Percentiles rank a stretch among this genome's conserved stretches.
These are phyloP conservation scores for Pseudisothecium myosuroides DNA, from an alignment of 225 moss, liverwort and hornwort species.

Conservation along the genomic window DNA sequence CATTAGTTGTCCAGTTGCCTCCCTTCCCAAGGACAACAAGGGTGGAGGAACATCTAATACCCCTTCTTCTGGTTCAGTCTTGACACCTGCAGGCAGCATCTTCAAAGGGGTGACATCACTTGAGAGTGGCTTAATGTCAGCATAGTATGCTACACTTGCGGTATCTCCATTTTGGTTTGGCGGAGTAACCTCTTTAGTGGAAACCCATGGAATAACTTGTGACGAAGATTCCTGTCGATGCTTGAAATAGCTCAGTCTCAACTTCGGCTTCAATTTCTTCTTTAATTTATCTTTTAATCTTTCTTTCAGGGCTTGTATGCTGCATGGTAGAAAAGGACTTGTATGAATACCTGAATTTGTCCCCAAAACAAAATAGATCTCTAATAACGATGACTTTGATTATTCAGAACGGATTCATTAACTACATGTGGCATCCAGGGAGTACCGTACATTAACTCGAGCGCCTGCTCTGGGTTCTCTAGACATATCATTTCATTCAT, in stretches of 20 bases:
- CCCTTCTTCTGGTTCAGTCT: slow-evolving; percentile 16
- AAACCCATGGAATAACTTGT: slow-evolving; percentile 1
- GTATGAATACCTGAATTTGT: neutral
- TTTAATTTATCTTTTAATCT: slow-evolving; percentile 38
- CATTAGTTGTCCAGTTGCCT: slow-evolving; percentile 8
- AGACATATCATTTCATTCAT: neutral
- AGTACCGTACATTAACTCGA: neutral
- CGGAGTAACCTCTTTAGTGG: neutral
- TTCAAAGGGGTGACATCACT: slow-evolving; percentile 7
- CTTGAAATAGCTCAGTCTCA: slow-evolving; percentile 35
- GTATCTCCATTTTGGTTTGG: slow-evolving; percentile 1
- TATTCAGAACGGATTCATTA: neutral
- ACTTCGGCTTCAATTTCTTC: slow-evolving; percentile 42
- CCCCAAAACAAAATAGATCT: neutral
- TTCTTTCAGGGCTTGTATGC: slow-evolving; percentile 24
- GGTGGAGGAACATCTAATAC: neutral
- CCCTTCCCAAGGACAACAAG: neutral
- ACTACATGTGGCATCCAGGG: neutral
- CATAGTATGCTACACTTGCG: neutral
- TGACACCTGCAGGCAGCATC: slow-evolving; percentile 11
- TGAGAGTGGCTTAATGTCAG: neutral
- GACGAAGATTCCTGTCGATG: slow-evolving; percentile 9
- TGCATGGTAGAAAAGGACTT: slow-evolving; percentile 12
- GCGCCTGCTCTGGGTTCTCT: neutral
- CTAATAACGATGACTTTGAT: neutral